phyloP scores from a whole-genome alignment of 768 basidiomycete species.

The Tricholomella constricta region DNA sequence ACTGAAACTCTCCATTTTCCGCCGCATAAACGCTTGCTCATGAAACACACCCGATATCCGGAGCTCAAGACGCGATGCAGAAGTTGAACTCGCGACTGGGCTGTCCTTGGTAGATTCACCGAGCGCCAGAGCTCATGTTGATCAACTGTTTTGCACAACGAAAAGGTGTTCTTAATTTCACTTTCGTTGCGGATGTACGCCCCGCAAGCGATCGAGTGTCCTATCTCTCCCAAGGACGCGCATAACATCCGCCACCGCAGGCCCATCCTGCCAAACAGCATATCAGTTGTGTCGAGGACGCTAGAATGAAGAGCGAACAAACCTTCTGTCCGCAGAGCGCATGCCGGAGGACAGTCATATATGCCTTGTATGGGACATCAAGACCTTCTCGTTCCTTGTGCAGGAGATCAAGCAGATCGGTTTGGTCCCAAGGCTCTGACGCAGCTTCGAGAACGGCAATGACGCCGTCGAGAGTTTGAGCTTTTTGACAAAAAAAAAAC shows the following conservation, averaged over 20 bases:
- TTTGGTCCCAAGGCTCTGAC: constrained; percentile 38
- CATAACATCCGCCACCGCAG: constrained; percentile 47
- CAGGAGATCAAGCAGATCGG: constrained; percentile 39
- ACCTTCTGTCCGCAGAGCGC: constrained; percentile 84
- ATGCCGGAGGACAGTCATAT: constrained; percentile 76
- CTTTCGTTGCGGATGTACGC: neutral
- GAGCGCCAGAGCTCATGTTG: too few species aligned
- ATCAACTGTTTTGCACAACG: too few species aligned
- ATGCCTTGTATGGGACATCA: constrained; percentile 45
- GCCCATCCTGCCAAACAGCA: constrained; percentile 43
- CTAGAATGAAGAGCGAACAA: constrained; percentile 23
- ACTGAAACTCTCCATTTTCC: too few species aligned
- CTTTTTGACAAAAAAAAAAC: constrained; percentile 18
- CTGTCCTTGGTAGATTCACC: too few species aligned
- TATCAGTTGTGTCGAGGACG: neutral
- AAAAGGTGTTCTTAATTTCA: too few species aligned
- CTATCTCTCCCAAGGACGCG: constrained; percentile 43
- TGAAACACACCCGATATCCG: too few species aligned
- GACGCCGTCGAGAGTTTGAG: constrained; percentile 34
- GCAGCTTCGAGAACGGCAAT: constrained; percentile 31
- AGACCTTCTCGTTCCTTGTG: constrained; percentile 45
- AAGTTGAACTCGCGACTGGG: too few species aligned
- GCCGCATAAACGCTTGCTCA: too few species aligned
- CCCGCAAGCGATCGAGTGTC: constrained; percentile 37
- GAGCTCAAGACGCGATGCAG: too few species aligned